phyloP scores from a whole-genome alignment of 176 grass and related monocot genomes.

The Secale cereale region DNA sequence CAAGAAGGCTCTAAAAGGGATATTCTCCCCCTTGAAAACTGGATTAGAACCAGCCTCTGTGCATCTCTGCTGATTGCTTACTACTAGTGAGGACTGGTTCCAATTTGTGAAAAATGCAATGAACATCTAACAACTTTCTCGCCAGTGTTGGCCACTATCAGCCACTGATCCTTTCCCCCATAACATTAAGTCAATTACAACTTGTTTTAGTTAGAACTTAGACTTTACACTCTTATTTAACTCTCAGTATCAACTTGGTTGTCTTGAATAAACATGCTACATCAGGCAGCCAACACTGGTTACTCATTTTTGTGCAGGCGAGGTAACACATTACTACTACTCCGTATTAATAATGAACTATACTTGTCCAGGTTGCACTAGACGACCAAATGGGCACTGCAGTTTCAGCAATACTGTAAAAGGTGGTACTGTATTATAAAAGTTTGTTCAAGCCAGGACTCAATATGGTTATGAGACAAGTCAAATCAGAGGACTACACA shows the following conservation, averaged over 20 bases:
- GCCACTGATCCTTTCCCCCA: neutral
- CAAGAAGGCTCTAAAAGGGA: neutral
- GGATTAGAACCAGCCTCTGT: neutral
- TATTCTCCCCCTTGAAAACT: neutral
- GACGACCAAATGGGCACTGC: neutral
- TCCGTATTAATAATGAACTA: neutral
- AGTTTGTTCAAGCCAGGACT: neutral
- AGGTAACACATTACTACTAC: neutral
- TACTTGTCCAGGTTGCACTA: neutral
- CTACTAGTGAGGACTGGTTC: constrained; percentile 8
- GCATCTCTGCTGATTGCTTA: neutral
- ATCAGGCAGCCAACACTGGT: neutral
- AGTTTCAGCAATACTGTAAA: no score
- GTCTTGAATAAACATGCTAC: neutral
- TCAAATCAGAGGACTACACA: neutral
- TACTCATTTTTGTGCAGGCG: neutral
- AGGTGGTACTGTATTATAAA: neutral
- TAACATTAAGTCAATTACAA: neutral
- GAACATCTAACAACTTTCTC: neutral
- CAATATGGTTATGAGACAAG: neutral
- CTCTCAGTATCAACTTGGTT: neutral
- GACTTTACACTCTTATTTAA: neutral
- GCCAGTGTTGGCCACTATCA: neutral
- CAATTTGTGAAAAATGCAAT: neutral
- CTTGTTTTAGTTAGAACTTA: neutral